Conservation (phyloP, 192 early-diverging fungal species). For the Cladochytrium replicatum region DNA sequence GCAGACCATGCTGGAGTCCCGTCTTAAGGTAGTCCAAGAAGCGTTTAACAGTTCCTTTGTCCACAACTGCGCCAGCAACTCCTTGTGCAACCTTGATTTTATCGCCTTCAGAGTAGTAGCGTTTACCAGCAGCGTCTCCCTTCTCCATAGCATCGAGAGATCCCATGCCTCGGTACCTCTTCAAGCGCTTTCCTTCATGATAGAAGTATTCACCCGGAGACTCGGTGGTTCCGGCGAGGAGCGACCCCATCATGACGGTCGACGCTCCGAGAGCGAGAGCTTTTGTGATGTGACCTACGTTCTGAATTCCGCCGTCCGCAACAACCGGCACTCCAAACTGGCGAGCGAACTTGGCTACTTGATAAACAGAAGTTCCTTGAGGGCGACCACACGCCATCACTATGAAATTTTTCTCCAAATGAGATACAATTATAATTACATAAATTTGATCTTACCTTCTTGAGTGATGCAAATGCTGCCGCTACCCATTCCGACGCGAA, state of each 20-base stretch:
- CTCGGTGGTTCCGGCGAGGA: conserved; percentile 91
- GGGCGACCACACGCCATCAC: conserved; percentile 96
- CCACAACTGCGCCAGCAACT: conserved; percentile 92
- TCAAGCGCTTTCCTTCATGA: conserved; percentile 91
- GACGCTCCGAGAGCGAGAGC: conserved; percentile 88
- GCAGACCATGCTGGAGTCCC: conserved; percentile 92
- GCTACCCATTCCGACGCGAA: conserved; percentile 95
- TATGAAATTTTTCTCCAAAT: too few species aligned
- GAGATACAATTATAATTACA: too few species aligned
- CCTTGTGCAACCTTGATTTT: conserved; percentile 98
- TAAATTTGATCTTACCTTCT: conserved; percentile 47
- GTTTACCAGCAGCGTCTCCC: conserved; percentile 58
- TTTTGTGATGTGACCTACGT: conserved; percentile 97
- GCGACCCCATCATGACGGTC: conserved; percentile 98
- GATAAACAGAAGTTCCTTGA: conserved; percentile 92
- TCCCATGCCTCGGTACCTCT: conserved; percentile 99
- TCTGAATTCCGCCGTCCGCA: conserved; percentile 94
- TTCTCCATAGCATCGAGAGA: conserved; percentile 94
- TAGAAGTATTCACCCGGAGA: conserved; percentile 98
- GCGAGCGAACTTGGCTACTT: conserved; percentile 87
- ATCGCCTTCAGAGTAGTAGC: conserved; percentile 97
- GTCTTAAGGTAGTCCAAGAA: conserved; percentile 85
- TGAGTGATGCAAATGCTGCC: conserved; percentile 98
- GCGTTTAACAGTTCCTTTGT: conserved; percentile 92
- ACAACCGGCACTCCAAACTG: conserved; percentile 92